Evolutionary conservation across 2,329 filamentous ascomycete species (phyloP), one percentile per base, ranked within the genome.

Genomic region (Mycosphaerella arachidis): DNA sequence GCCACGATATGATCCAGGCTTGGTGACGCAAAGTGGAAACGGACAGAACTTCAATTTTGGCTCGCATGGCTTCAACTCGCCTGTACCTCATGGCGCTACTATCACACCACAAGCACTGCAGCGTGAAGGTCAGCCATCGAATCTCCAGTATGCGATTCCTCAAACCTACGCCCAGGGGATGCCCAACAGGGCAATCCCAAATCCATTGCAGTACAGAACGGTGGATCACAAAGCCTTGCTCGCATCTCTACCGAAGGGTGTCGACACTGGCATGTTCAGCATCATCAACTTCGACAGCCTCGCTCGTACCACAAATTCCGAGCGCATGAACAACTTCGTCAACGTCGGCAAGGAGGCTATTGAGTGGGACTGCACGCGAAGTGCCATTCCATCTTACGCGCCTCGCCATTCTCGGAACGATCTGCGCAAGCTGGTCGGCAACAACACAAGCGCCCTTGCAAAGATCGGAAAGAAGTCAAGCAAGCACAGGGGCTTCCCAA

Each of bases 361-460:
- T 24, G 77, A 80, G 52, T 71, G 76, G 48, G 70, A 75, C 13
- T 73, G 76, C 55, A 79, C 78, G 67, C 76, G 77, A 69, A 77
- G 77, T 74, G 72, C 73, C 3, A 64, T 81, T 8, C 78, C 79
- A 0, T 60, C 72, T 16, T 79, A 79, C 58, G 70, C 71, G 2
- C 69, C 74, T 37, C 73, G 79, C 30, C 76, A 76, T 55, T 81
- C 79, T 16, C 71, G 76, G 48, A 79, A 77, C 52, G 78, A 81
- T 43, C 65, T 81, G 48, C 76, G 76, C 58, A 74, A 71, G 56
- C 68, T 76, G 12, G 78, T 75, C 29, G 74, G 72, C 4, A 74
- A 74, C 48, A 77, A 79, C 60, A 73, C 74, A 30, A 74, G 72
- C 52, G 67, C 80, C 16, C 67, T 75, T 43, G 72, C 71, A 31